phyloP scores from a whole-genome alignment of 345 rosid genomes.

The Populus davidiana region DNA sequence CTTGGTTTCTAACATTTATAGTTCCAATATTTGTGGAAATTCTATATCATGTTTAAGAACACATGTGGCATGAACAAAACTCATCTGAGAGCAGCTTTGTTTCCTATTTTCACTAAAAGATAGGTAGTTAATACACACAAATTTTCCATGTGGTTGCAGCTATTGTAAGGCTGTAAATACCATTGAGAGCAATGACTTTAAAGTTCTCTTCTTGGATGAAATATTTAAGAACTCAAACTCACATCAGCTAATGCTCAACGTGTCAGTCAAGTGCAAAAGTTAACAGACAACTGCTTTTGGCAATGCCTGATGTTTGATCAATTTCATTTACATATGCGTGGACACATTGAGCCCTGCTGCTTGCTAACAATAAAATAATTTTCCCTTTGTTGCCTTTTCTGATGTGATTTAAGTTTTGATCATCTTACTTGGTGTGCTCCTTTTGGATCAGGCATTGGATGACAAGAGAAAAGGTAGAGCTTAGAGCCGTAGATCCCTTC shows the following conservation, averaged over 20 bases:
- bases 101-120: background rate
- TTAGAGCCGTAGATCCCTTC: conserved; percentile 10
- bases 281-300: background rate
- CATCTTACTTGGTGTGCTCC: background rate
- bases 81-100: background rate
- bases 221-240: background rate
- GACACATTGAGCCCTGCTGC: too few relatives aligned
- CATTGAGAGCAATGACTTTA: background rate
- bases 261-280: background rate
- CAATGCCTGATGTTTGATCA: background rate
- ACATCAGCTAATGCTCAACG: background rate
- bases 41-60: too few relatives aligned
- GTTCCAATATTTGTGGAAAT: too few relatives aligned
- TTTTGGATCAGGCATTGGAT: conserved; percentile 59
- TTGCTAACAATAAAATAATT: too few relatives aligned
- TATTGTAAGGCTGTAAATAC: background rate
- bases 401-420: background rate
- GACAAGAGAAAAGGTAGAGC: conserved; percentile 71
- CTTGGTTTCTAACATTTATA: background rate
- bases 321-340: too few relatives aligned
- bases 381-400: background rate
- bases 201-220: background rate
- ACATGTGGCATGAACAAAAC: background rate
- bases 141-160: background rate
- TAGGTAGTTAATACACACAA: background rate